A percentile compares a stretch with the other conserved stretches of the same genome.
Evolutionary conservation across 768 basidiomycete genomes (phyloP).

Genomic region (Clitopilus passeckerianus): DNA sequence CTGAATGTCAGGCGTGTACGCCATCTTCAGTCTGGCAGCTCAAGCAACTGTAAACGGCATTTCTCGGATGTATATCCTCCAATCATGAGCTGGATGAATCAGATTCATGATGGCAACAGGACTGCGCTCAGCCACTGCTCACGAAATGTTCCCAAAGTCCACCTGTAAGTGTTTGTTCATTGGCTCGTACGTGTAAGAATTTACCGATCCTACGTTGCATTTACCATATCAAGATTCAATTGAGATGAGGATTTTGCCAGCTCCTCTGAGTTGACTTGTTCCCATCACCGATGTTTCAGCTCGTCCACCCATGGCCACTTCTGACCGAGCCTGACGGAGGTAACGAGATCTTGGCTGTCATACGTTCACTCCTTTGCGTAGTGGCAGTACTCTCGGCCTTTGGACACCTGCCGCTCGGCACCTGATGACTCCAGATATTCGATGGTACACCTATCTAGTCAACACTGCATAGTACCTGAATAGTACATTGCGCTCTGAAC

Average conservation of each 20-base stretch:
- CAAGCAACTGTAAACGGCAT: neutral
- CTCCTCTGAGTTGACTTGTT: neutral
- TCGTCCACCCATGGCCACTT: slow-evolving; percentile 6
- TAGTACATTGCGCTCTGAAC: slow-evolving; percentile 5
- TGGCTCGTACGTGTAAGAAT: neutral
- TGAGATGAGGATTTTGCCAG: neutral
- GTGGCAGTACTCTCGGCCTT: slow-evolving; percentile 11
- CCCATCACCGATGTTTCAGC: slow-evolving; percentile 13
- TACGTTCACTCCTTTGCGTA: slow-evolving; percentile 2
- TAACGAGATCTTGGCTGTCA: slow-evolving; percentile 7
- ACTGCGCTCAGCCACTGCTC: neutral
- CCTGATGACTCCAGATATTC: slow-evolving; percentile 9
- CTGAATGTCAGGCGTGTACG: neutral
- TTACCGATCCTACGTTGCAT: neutral
- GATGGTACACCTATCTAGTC: slow-evolving; percentile 1
- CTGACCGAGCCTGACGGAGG: slow-evolving; percentile 10
- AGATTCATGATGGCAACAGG: neutral
- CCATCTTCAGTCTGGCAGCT: neutral
- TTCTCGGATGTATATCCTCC: too few species aligned
- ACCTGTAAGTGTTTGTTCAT: neutral
- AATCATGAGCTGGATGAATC: neutral
- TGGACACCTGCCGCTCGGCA: slow-evolving; percentile 8
- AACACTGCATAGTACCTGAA: slow-evolving; percentile 1
- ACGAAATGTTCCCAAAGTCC: neutral
- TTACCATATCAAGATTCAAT: neutral